phyloP scores from a whole-genome alignment of 371 early-diverging fungal species.

The Enterospora canceri region DNA sequence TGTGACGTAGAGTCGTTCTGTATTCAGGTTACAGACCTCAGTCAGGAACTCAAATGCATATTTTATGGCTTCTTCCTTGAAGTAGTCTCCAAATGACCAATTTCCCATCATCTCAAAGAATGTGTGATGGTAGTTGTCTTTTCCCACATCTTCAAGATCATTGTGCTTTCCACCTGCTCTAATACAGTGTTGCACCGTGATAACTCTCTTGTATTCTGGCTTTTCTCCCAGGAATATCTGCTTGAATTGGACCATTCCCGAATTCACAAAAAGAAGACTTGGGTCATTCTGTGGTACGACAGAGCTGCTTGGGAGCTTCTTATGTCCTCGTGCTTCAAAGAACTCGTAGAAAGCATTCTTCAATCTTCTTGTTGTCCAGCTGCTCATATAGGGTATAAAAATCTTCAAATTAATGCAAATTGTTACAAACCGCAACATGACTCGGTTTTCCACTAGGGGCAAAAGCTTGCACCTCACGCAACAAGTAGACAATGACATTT shows the following conservation, averaged over 20 bases:
- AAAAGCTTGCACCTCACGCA: too few species aligned
- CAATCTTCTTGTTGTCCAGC: constrained; percentile 28
- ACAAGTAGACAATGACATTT: too few species aligned
- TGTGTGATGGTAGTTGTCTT: constrained; percentile 98
- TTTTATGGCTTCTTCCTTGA: constrained; percentile 81
- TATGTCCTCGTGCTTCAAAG: constrained; percentile 70
- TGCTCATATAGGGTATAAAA: too few species aligned
- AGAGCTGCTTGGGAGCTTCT: constrained; percentile 70
- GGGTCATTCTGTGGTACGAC: constrained; percentile 90
- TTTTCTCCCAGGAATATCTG: constrained; percentile 86
- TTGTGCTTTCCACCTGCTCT: constrained; percentile 87
- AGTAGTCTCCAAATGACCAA: constrained; percentile 99
- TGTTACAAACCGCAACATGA: not conserved
- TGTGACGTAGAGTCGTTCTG: constrained; percentile 82
- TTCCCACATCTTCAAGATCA: constrained; percentile 98
- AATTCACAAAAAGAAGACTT: constrained; percentile 90
- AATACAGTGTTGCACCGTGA: constrained; percentile 69
- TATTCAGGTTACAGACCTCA: constrained; percentile 67
- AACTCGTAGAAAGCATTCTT: constrained; percentile 70
- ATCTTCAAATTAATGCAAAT: not conserved
- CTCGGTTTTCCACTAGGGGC: not conserved
- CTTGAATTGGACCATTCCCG: constrained; percentile 99
- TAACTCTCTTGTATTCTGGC: constrained; percentile 73
- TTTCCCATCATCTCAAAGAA: constrained; percentile 99
- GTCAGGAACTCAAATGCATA: constrained; percentile 87